These are phyloP conservation scores for Acanthamoeba sp. DNA, from an alignment of 208 protist species.

Conservation along the genomic window DNA sequence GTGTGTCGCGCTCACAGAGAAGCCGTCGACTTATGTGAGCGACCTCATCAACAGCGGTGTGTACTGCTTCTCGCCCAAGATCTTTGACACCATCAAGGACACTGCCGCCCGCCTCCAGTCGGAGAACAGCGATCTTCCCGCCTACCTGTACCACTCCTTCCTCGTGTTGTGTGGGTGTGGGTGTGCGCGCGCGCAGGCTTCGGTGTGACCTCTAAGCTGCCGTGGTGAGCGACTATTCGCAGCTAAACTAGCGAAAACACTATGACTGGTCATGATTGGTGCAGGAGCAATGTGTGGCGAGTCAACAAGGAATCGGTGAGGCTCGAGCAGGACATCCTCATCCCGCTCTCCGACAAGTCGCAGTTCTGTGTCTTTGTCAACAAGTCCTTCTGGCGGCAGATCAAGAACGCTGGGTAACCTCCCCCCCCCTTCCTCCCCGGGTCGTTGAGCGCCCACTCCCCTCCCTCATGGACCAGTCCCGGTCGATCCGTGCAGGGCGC, in stretches of 20 bases:
- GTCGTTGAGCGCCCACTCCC: too few relatives aligned
- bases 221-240: too few relatives aligned
- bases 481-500: constrained; percentile 57
- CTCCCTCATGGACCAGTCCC: too few relatives aligned
- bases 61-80: constrained; percentile 79
- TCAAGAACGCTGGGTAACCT: constrained; percentile 84
- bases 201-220: too few relatives aligned
- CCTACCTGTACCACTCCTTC: neutral
- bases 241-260: too few relatives aligned
- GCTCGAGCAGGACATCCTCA: constrained; percentile 77
- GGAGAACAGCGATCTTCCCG: constrained; percentile 52
- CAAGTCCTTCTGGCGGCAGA: constrained; percentile 82
- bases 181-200: too few relatives aligned
- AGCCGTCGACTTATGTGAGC: constrained; percentile 83
- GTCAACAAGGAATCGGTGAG: constrained; percentile 68
- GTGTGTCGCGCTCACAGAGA: constrained; percentile 66
- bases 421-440: too few relatives aligned
- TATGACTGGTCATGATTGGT: too few relatives aligned
- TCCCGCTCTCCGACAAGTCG: constrained; percentile 73
- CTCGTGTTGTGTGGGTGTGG: neutral
- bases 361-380: constrained; percentile 74
- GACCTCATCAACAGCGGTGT: constrained; percentile 86
- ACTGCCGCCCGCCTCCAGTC: constrained; percentile 45
- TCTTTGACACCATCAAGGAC: constrained; percentile 74
- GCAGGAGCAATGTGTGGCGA: constrained; percentile 44